A percentile compares a stretch with the other conserved stretches of the same genome.
phyloP scores from a whole-genome alignment of 2,329 filamentous ascomycete genomes.

The Penicillium hesseltinei region DNA sequence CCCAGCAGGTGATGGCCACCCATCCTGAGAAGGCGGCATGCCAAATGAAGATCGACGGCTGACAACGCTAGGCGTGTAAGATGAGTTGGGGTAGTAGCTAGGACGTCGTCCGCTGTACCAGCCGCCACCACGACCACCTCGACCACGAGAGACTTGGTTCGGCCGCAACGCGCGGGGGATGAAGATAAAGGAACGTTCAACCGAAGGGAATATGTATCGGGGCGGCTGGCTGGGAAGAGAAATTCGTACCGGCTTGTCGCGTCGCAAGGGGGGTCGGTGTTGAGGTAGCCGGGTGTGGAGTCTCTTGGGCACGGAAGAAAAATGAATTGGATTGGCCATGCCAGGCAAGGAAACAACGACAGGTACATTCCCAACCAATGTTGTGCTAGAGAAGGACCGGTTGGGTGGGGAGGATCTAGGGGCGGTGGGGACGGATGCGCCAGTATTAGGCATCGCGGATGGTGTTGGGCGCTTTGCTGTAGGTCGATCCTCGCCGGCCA shows the following conservation, averaged over 20 bases:
- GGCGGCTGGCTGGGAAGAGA: constrained; percentile 77
- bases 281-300: constrained; percentile 93
- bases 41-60: constrained; percentile 81
- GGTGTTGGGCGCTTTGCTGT: constrained; percentile 31
- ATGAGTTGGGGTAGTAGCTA: constrained; percentile 68
- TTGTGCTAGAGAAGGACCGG: constrained; percentile 77
- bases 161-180: constrained; percentile 91
- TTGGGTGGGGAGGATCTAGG: constrained; percentile 67
- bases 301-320: constrained; percentile 75
- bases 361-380: constrained; percentile 78
- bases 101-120: constrained; percentile 72
- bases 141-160: constrained; percentile 71
- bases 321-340: constrained; percentile 68
- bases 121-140: constrained; percentile 69
- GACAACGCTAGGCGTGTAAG: constrained; percentile 81
- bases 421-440: constrained; percentile 41
- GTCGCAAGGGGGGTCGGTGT: constrained; percentile 86
- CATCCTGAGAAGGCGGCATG: constrained; percentile 67
- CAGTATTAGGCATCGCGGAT: constrained; percentile 30
- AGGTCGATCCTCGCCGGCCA: constrained; percentile 43
- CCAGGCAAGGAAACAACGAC: constrained; percentile 77
- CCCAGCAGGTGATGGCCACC: constrained; percentile 74
- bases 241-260: constrained; percentile 94
- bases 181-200: constrained; percentile 94
- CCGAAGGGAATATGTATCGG: constrained; percentile 86